These are phyloP conservation scores for Heterococcus sp. DNA, from an alignment of 108 stramenopile species.

Conservation along the genomic window DNA sequence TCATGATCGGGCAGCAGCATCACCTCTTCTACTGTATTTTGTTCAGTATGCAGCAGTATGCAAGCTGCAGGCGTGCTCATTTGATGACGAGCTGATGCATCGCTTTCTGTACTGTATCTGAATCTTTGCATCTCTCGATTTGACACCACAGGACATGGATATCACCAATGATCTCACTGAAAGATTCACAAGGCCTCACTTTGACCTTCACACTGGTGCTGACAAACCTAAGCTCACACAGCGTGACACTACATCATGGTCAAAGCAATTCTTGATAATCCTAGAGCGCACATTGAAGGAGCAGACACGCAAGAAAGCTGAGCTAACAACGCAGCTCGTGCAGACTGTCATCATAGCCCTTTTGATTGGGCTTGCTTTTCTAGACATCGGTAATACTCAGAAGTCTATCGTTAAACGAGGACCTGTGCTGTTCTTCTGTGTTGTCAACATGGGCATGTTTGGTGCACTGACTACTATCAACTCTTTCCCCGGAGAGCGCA, in stretches of 20 bases:
- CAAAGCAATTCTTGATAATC: background rate
- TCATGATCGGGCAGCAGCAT: background rate
- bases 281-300: background rate
- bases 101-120: background rate
- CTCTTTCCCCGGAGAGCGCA: conserved; percentile 7
- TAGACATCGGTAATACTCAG: background rate
- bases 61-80: background rate
- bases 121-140: background rate
- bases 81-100: background rate
- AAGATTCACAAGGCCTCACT: background rate
- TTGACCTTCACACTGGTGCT: background rate
- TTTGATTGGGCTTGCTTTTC: background rate
- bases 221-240: background rate
- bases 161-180: background rate
- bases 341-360: background rate
- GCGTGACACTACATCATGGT: background rate
- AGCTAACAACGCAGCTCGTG: background rate
- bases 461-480: conserved; percentile 6
- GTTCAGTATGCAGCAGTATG: background rate
- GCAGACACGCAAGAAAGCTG: background rate
- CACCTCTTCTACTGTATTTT: background rate
- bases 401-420: background rate
- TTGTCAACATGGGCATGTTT: conserved; percentile 19
- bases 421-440: conserved; percentile 29
- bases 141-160: background rate